A percentile compares a stretch with the other conserved stretches of the same genome.
Conservation (phyloP, 2,329 filamentous ascomycete genomes). For the Septoria petroselini region DNA sequence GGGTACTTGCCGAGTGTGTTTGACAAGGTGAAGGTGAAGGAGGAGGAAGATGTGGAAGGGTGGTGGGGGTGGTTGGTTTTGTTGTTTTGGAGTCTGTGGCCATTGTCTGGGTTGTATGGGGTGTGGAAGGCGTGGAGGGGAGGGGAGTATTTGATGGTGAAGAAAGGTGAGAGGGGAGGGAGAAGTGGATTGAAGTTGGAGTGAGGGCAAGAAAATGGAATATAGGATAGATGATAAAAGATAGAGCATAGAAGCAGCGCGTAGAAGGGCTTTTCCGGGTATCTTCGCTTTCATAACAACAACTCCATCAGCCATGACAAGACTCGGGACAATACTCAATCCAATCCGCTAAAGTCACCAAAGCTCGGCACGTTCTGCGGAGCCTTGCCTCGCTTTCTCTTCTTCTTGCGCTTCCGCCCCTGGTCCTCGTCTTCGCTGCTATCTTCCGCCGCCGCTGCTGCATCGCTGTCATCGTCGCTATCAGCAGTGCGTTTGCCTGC, state of each 20-base stretch:
- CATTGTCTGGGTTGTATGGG: conserved; percentile 25
- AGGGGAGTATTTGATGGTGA: conserved; percentile 25
- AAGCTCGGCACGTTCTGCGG: conserved; percentile 25
- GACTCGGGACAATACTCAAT: conserved; percentile 29
- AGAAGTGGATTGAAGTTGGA: not conserved
- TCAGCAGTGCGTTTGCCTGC: conserved; percentile 47
- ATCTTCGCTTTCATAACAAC: too few species aligned
- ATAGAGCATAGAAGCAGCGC: not conserved
- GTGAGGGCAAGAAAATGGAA: conserved; percentile 1
- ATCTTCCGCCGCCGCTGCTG: conserved; percentile 34
- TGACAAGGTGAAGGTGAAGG: conserved; percentile 62
- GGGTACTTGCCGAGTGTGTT: conserved; percentile 63
- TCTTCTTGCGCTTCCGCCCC: conserved; percentile 45
- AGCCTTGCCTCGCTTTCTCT: conserved; percentile 40
- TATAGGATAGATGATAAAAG: not conserved
- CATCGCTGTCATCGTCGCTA: conserved; percentile 48
- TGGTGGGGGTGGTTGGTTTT: conserved; percentile 18
- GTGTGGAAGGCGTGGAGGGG: conserved; percentile 23
- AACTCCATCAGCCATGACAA: too few species aligned
- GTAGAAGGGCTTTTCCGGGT: conserved; percentile 1
- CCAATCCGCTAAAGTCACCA: conserved; percentile 35
- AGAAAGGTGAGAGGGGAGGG: conserved; percentile 15
- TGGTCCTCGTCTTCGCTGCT: conserved; percentile 45
- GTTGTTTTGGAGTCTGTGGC: conserved; percentile 23
- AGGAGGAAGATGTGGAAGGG: conserved; percentile 15